A percentile compares a stretch with the other conserved stretches of the same genome.
phyloP scores from a whole-genome alignment of 331 rosid genomes.

The Saraca asoca region DNA sequence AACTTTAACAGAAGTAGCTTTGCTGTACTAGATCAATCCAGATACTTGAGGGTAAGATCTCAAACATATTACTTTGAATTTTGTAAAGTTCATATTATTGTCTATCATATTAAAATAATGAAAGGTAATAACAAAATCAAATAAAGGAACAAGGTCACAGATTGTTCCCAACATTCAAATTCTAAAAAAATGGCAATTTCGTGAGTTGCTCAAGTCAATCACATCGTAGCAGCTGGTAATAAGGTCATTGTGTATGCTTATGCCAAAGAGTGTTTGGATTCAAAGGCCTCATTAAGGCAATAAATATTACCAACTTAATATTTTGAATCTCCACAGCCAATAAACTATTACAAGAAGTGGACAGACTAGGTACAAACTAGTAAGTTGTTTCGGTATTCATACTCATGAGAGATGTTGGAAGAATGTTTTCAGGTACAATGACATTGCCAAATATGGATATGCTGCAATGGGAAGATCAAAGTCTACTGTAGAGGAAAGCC shows the following conservation, averaged over 20 bases:
- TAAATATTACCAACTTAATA: too few relatives aligned
- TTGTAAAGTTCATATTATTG: too few relatives aligned
- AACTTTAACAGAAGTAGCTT: not conserved
- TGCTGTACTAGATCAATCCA: not conserved
- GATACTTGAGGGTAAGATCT: not conserved
- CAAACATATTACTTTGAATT: not conserved
- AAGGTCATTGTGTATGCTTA: not conserved
- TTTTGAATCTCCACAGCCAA: not conserved
- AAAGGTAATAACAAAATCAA: not conserved
- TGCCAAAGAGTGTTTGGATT: slow-evolving; percentile 12
- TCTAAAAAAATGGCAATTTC: too few relatives aligned
- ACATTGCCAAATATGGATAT: slow-evolving; percentile 87
- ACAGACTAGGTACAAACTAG: not conserved
- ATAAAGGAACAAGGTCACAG: not conserved
- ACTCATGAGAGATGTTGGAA: slow-evolving; percentile 16
- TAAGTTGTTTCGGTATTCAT: slow-evolving; percentile 12
- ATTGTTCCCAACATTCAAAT: not conserved
- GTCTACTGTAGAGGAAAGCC: slow-evolving; percentile 44
- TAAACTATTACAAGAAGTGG: slow-evolving; percentile 1
- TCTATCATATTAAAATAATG: not conserved
- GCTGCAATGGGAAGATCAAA: slow-evolving; percentile 74
- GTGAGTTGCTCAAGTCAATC: slow-evolving; percentile 3
- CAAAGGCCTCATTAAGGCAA: too few relatives aligned
- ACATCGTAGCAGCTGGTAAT: not conserved
- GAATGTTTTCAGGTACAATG: slow-evolving; percentile 74